phyloP scores from a whole-genome alignment of 805 yeast species.

The Tetrapisispora iriomotensis region DNA sequence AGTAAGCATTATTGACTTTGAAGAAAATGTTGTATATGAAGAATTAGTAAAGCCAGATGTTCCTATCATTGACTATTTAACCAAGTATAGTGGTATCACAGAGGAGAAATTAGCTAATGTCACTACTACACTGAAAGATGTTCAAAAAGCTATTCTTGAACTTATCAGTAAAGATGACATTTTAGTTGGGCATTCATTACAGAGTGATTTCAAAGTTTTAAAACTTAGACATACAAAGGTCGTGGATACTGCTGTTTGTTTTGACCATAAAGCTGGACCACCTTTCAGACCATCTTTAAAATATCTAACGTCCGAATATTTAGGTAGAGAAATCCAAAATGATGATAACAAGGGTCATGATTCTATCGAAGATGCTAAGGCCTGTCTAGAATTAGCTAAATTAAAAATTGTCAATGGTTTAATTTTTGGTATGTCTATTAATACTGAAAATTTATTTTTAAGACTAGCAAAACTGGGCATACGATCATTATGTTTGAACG shows the following conservation, averaged over 20 bases:
- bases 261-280: conserved; percentile 74
- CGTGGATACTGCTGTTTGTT: conserved; percentile 71
- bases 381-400: conserved; percentile 71
- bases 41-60: conserved; percentile 69
- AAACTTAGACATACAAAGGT: conserved; percentile 61
- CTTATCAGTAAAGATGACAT: conserved; percentile 51
- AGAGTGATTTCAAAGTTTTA: conserved; percentile 68
- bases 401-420: conserved; percentile 59
- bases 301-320: conserved; percentile 50
- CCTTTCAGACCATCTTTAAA: conserved; percentile 72
- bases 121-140: conserved; percentile 54
- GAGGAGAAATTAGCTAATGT: conserved; percentile 50
- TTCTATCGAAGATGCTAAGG: conserved; percentile 73
- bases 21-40: conserved; percentile 54
- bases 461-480: conserved; percentile 26
- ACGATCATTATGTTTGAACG: conserved; percentile 27
- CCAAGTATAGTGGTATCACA: conserved; percentile 82
- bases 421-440: conserved; percentile 46
- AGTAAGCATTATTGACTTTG: conserved; percentile 60
- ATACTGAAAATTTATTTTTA: conserved; percentile 35
- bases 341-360: conserved; percentile 65
- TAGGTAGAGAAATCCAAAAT: conserved; percentile 54
- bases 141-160: conserved; percentile 46
- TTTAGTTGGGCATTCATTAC: conserved; percentile 83
- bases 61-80: conserved; percentile 69